Evolutionary conservation across 2,329 filamentous ascomycete genomes (phyloP).

Genomic region (Nakataea oryzae): DNA sequence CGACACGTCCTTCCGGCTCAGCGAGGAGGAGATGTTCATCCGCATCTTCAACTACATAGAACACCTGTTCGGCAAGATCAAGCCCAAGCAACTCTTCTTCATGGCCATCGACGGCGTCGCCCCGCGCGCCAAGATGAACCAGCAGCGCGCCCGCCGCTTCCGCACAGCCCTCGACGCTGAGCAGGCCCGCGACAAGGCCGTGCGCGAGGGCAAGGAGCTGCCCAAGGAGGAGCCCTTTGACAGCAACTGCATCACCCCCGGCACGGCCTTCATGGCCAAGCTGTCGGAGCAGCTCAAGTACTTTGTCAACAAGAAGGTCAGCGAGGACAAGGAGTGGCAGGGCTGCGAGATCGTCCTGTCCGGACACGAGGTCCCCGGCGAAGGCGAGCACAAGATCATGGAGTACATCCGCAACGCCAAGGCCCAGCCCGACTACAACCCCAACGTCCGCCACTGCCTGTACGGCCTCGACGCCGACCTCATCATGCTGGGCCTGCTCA

Average conservation of each 20-base stretch:
- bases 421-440: conserved; percentile 84
- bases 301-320: conserved; percentile 98
- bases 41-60: conserved; percentile 99
- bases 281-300: conserved; percentile 91
- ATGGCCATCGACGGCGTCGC: conserved; percentile 99
- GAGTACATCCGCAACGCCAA: conserved; percentile 98
- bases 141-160: conserved; percentile 91
- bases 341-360: conserved; percentile 92
- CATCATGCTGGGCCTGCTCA: conserved; percentile 96
- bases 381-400: conserved; percentile 99
- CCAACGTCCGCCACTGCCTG: conserved; percentile 90
- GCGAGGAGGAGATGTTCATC: conserved; percentile 99
- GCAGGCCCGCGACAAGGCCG: conserved; percentile 81
- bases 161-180: conserved; percentile 88
- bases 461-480: conserved; percentile 96
- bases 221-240: conserved; percentile 94
- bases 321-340: conserved; percentile 95
- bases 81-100: conserved; percentile 96
- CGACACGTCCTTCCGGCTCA: conserved; percentile 83
- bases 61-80: conserved; percentile 96
- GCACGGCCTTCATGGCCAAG: conserved; percentile 95
- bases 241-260: conserved; percentile 98
- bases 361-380: conserved; percentile 93
- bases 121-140: conserved; percentile 98
- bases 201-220: conserved; percentile 80